These are phyloP conservation scores for Rosa lucieae DNA, from an alignment of 306 rosid species.

Conservation along the genomic window DNA sequence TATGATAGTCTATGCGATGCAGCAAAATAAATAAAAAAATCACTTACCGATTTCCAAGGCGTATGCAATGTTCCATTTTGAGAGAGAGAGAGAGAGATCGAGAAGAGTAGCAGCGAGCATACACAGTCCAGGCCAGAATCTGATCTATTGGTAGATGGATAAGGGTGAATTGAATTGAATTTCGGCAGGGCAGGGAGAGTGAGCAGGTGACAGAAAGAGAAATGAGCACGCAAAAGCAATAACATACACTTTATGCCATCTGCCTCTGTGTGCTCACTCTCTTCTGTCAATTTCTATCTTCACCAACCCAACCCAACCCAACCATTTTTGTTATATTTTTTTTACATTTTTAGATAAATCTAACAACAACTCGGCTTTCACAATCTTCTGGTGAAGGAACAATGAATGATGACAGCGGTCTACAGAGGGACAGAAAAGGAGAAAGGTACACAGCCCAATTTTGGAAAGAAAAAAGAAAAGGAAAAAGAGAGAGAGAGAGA, in stretches of 20 bases:
- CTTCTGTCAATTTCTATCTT: constrained; percentile 96
- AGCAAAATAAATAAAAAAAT: neutral
- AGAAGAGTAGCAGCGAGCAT: neutral
- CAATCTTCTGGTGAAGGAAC: neutral
- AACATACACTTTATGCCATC: constrained; percentile 48
- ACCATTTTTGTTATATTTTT: neutral
- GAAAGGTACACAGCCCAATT: constrained; percentile 22
- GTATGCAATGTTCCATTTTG: neutral
- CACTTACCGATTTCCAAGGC: constrained; percentile 12
- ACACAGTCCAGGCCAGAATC: neutral
- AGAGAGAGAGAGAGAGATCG: constrained; percentile 14
- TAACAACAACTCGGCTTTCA: neutral
- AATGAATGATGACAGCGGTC: neutral
- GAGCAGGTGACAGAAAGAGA: constrained; percentile 76
- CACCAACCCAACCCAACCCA: constrained; percentile 16
- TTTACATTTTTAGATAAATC: neutral
- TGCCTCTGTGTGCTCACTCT: constrained; percentile 99
- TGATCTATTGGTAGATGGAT: neutral
- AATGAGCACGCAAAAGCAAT: constrained; percentile 89
- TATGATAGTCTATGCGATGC: neutral
- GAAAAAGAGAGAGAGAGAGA: no score
- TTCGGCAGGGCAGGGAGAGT: constrained; percentile 47
- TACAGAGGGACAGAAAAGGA: neutral
- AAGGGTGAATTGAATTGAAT: neutral
- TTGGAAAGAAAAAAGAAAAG: neutral